Base-by-base conservation (phyloP, 331 rosid species). In the Ulmus americana region DNA sequence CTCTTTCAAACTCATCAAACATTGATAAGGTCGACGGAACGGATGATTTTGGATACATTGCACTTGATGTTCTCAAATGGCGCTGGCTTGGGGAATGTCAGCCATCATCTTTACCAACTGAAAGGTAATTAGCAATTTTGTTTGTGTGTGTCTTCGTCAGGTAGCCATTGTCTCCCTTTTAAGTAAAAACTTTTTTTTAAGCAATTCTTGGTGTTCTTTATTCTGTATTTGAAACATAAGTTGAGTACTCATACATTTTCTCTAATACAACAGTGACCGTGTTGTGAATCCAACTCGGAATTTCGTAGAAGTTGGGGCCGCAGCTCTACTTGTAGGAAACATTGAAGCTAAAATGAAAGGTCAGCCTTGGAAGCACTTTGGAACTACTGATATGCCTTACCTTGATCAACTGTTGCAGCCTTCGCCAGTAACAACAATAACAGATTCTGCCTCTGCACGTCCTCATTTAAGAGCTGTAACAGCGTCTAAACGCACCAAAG, bases 351-450 rank as follows among this genome's bases (percentile, higher is more conserved):
- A 84, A 85, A 84, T 82, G 90, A 94, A 81, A 52, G 97, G 85
- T 70, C 90, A 85, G 62, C 88, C 92, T 7, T 90, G 96, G 99
- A 87, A 87, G 76, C 71, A 69, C 80, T 90, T 94, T 70, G 99
- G 99, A 79, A 94, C 97, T 64, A 84, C 92, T 64, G 95, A 90
- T 71, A 85, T 94, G 96, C 99, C 97, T 70, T 94, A 82, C 76
- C 83, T 90, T 75, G 99, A 94, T 75, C 97, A 94, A 78, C 87
- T 94, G 46, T 67, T 85, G 83, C 96, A 84, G 82, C 88, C 95
- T 73, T 87, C 91, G 4, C 96, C 95, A n/a, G 90, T 90, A 66
- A 76, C 96, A 38, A 84, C 96, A 45, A 84, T 84, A 58, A 82
- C 97, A 72, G 76, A 87, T 78, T 85, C 95, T 75, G 86, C 81